Evolutionary conservation across 139 green algal genomes (phyloP), one percentile per base, ranked within the genome.

Genomic region (Chlorella sp.): DNA sequence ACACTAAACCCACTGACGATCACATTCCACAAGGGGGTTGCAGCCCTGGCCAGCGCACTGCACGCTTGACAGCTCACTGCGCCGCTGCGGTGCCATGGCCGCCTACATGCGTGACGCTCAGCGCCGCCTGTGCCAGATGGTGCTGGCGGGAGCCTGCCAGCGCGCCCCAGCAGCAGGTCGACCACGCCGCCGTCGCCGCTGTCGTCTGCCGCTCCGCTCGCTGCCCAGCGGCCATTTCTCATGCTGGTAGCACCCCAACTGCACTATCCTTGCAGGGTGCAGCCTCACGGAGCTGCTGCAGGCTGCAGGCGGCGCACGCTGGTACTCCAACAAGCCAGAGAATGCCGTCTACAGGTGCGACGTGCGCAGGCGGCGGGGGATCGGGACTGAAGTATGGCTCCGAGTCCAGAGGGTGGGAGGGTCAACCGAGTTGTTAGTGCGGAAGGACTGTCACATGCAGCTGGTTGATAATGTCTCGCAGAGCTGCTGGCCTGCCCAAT

Each of bases 301-400:
- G 30, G 32, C 34, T 3, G 84, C n/a, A 53, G 16, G 39, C 84
- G 40, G 84, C 66, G 40, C 36, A 16, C 87, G 87, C 3, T 86
- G 87, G 39, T 19, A 81, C 36, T 91, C 88, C 71, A 88, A 69
- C 73, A 85, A 89, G 37, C 88, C 88, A 16, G 80, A 84, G 24
- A 42, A 85, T 57, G 60, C 88, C 16, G 88, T 91, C 37, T 91
- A 91, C 88, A 84, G 66, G 80, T 81, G 14, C 16, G 83, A 0
- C 40, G 39, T n/a, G n/a, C n/a, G n/a, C n/a, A n/a, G n/a, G n/a
- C n/a, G n/a, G n/a, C n/a, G n/a, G n/a, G n/a, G n/a, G n/a, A n/a
- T n/a, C n/a, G n/a, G n/a, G n/a, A n/a, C n/a, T n/a, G n/a, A n/a
- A 34, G 48, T 57, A 57, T 57, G 48, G 48, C 48, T 57, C n/a